Percentiles rank a stretch among this genome's conserved stretches.
These are phyloP conservation scores for Nitzschia putrida DNA, from an alignment of 108 stramenopile species.

Conservation along the genomic window DNA sequence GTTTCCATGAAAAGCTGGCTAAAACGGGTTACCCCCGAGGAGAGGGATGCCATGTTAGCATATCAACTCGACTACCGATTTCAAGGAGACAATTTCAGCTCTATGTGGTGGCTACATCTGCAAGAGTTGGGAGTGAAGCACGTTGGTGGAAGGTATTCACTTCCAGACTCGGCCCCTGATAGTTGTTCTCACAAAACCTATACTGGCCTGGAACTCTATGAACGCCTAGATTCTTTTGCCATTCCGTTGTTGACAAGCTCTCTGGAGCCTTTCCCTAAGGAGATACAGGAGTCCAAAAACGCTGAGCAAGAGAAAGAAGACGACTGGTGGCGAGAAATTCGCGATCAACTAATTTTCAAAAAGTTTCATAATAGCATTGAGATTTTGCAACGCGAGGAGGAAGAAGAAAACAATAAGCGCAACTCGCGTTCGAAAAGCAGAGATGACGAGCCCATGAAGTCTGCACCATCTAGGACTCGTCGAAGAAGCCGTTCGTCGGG, in stretches of 20 bases:
- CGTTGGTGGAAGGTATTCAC: slow-evolving; percentile 8
- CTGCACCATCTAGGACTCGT: background rate
- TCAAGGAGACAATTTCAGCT: slow-evolving; percentile 24
- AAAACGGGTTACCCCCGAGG: slow-evolving; percentile 2
- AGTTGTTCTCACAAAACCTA: background rate
- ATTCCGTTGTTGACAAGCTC: slow-evolving; percentile 35
- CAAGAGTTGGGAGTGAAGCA: slow-evolving; percentile 30
- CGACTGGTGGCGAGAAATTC: slow-evolving; percentile 21
- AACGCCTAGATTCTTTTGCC: slow-evolving; percentile 28
- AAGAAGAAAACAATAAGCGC: no score
- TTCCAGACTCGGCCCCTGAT: slow-evolving; percentile 10
- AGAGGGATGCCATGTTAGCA: slow-evolving; percentile 34
- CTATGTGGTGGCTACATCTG: slow-evolving; percentile 30
- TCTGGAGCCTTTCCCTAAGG: slow-evolving; percentile 4
- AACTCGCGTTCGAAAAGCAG: background rate
- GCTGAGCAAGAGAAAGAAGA: background rate
- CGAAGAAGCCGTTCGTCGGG: background rate
- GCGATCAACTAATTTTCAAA: slow-evolving; percentile 33
- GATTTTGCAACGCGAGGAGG: background rate
- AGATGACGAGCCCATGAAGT: background rate
- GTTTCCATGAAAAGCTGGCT: slow-evolving; percentile 37
- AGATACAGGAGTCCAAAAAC: background rate
- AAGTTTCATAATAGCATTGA: slow-evolving; percentile 25
- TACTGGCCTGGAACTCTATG: slow-evolving; percentile 20
- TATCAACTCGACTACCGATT: slow-evolving; percentile 39